phyloP scores from a whole-genome alignment of 208 protist species.

The Zelonia costaricensis region DNA sequence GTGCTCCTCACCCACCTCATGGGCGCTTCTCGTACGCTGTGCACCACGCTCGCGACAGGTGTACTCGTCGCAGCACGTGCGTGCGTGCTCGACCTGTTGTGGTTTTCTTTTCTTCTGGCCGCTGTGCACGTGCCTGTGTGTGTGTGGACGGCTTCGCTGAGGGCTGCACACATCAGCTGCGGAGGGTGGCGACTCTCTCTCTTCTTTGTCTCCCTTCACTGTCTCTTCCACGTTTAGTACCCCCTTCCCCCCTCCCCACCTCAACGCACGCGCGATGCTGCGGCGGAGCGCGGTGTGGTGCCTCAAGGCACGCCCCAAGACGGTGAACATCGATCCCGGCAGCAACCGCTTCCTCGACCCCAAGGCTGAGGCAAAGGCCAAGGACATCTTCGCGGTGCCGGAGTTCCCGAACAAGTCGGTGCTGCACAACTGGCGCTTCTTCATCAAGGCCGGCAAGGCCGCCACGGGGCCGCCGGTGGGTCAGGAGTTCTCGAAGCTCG shows the following conservation, averaged over 20 bases:
- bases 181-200: no score
- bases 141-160: no score
- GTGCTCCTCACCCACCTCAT: no score
- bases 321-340: conserved; percentile 70
- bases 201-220: no score
- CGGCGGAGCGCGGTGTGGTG: conserved; percentile 24
- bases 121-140: neutral
- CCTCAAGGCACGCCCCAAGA: conserved; percentile 77
- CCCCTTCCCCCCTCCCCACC: no score
- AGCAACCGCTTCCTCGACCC: conserved; percentile 66
- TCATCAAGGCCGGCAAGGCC: conserved; percentile 88
- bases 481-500: conserved; percentile 90
- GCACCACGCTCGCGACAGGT: no score
- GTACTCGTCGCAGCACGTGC: no score
- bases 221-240: no score
- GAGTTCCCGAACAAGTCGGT: conserved; percentile 81
- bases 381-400: conserved; percentile 77
- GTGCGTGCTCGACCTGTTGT: no score
- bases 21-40: no score
- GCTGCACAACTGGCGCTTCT: conserved; percentile 92
- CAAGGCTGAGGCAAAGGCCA: conserved; percentile 54
- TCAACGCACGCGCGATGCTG: conserved; percentile 58
- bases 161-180: no score
- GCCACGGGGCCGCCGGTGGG: conserved; percentile 87
- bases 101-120: conserved; percentile 3